Conservation (phyloP, 169 alveolate species). For the Cryptosporidium meleagridis region DNA sequence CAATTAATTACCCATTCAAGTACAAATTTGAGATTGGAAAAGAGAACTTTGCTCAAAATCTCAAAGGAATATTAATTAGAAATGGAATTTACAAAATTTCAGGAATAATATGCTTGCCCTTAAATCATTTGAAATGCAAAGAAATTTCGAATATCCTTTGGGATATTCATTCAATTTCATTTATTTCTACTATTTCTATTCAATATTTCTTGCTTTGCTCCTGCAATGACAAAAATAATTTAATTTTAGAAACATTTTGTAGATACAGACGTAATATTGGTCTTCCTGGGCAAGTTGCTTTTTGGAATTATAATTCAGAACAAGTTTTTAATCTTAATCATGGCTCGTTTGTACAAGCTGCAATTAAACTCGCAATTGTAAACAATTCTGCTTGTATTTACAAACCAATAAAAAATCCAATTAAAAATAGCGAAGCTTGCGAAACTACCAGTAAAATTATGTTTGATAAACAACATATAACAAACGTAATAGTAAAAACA, state of each 20-base stretch:
- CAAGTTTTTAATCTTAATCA: constrained; percentile 5
- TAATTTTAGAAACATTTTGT: constrained; percentile 55
- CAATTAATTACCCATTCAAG: not conserved
- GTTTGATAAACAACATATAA: not conserved
- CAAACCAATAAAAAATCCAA: not conserved
- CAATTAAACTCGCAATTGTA: constrained; percentile 38
- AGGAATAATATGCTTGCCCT: constrained; percentile 63
- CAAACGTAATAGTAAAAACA: constrained; percentile 1
- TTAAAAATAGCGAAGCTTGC: not conserved
- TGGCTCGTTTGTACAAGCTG: constrained; percentile 64
- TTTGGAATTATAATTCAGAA: constrained; percentile 55
- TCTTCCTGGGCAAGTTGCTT: constrained; percentile 53
- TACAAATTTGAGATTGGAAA: constrained; percentile 15
- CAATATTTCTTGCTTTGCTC: constrained; percentile 60
- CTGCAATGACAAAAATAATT: constrained; percentile 1
- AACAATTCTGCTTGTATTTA: constrained; percentile 34
- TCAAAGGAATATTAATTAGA: not conserved
- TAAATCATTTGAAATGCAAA: constrained; percentile 16
- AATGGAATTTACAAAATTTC: constrained; percentile 14
- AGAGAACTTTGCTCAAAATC: not conserved
- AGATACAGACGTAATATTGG: constrained; percentile 62
- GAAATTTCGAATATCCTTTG: constrained; percentile 37
- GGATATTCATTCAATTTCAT: constrained; percentile 45
- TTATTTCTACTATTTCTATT: constrained; percentile 8
- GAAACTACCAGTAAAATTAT: not conserved